These are phyloP conservation scores for Corynascus novoguineensis DNA, from an alignment of 495 filamentous ascomycete species.

Conservation along the genomic window DNA sequence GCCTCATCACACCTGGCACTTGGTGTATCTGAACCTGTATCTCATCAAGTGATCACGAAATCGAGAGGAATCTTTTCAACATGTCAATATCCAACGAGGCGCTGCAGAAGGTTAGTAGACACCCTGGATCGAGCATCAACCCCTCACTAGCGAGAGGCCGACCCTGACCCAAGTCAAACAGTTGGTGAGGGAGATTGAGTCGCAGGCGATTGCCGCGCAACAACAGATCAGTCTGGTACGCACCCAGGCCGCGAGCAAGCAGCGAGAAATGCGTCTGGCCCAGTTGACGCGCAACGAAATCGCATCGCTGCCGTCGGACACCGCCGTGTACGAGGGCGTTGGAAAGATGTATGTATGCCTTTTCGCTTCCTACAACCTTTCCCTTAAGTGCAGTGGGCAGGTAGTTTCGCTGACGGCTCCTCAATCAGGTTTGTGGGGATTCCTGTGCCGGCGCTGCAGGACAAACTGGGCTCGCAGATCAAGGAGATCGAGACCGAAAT, in stretches of 20 bases:
- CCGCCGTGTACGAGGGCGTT: conserved; percentile 86
- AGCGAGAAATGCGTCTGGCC: conserved; percentile 80
- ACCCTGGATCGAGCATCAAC: background rate
- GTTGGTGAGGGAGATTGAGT: conserved; percentile 92
- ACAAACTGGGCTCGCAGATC: conserved; percentile 68
- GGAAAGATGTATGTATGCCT: conserved; percentile 83
- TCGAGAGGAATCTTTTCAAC: conserved; percentile 14
- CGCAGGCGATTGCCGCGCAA: conserved; percentile 77
- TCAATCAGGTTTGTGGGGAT: conserved; percentile 75
- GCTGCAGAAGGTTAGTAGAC: conserved; percentile 70
- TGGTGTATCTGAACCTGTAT: background rate
- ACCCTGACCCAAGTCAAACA: conserved; percentile 33
- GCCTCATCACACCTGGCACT: background rate
- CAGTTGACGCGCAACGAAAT: conserved; percentile 85
- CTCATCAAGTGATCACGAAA: background rate
- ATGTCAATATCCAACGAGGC: conserved; percentile 98
- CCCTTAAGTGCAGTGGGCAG: background rate
- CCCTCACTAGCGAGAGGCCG: background rate
- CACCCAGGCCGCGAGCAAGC: conserved; percentile 77
- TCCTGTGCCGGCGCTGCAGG: conserved; percentile 65
- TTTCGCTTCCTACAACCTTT: background rate
- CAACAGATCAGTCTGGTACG: conserved; percentile 88
- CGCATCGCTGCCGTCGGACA: conserved; percentile 66
- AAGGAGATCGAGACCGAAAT: conserved; percentile 71
- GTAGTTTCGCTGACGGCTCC: background rate